Evolutionary conservation across 495 filamentous ascomycete species (phyloP).

Genomic region (Filosporella fistucella): DNA sequence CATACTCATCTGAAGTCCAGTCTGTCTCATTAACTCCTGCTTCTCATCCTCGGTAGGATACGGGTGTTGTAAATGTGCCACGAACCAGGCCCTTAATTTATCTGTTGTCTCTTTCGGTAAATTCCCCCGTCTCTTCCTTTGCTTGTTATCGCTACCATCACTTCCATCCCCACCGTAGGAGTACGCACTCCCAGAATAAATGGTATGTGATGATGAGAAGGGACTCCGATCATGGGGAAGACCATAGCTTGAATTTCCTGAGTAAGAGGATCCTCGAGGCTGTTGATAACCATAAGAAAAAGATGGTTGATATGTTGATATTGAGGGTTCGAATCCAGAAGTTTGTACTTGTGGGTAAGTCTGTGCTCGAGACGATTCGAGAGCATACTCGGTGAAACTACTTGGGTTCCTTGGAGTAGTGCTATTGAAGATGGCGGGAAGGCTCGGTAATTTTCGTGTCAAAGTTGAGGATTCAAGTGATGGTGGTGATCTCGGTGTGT

Average conservation of each 20-base stretch:
- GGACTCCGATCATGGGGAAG: slow-evolving; percentile 28
- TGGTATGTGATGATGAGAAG: slow-evolving; percentile 29
- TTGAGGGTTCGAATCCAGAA: slow-evolving; percentile 11
- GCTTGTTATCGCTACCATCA: slow-evolving; percentile 44
- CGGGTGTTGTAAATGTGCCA: slow-evolving; percentile 70
- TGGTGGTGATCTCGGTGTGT: slow-evolving; percentile 3
- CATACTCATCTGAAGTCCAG: slow-evolving; percentile 77
- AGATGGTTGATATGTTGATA: slow-evolving; percentile 12
- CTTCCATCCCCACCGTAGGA: slow-evolving; percentile 18
- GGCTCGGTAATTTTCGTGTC: slow-evolving; percentile 7
- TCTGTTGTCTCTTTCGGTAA: slow-evolving; percentile 83
- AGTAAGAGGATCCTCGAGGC: slow-evolving; percentile 34
- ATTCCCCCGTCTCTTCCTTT: slow-evolving; percentile 67
- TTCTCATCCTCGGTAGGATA: slow-evolving; percentile 93
- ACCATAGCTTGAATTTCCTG: slow-evolving; percentile 20
- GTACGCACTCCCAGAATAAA: slow-evolving; percentile 25
- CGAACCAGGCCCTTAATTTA: slow-evolving; percentile 76
- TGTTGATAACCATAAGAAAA: slow-evolving; percentile 27
- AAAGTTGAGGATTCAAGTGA: neutral
- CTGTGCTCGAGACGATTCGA: slow-evolving; percentile 22
- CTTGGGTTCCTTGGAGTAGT: neutral
- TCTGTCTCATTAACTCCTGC: slow-evolving; percentile 70
- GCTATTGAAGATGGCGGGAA: slow-evolving; percentile 11
- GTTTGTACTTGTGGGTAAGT: slow-evolving; percentile 17
- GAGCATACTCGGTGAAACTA: slow-evolving; percentile 19